Conservation (phyloP, 495 filamentous ascomycete species). For the Aspergillus panamensis region DNA sequence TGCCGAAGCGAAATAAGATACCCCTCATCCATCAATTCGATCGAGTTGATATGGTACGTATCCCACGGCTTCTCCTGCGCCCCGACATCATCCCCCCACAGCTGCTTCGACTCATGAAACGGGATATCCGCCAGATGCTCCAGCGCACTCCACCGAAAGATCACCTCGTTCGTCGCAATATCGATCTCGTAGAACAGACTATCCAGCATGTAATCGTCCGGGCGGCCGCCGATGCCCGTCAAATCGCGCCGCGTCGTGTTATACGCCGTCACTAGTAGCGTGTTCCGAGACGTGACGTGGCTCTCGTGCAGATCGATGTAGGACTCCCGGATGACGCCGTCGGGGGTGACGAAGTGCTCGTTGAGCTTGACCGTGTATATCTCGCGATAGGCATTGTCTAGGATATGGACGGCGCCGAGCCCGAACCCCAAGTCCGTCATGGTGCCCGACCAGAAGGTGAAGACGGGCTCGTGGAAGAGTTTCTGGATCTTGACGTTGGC, state of each 20-base stretch:
- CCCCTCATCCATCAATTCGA: conserved; percentile 34
- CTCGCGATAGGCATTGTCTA: conserved; percentile 39
- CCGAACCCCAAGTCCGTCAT: conserved; percentile 34
- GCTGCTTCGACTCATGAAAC: conserved; percentile 21
- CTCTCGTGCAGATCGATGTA: conserved; percentile 49
- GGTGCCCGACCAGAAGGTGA: conserved; percentile 39
- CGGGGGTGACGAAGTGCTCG: conserved; percentile 29
- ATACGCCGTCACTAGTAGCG: conserved; percentile 53
- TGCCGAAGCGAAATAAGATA: conserved; percentile 38
- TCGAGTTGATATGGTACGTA: conserved; percentile 43
- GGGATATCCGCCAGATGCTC: conserved; percentile 28
- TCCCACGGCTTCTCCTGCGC: conserved; percentile 34
- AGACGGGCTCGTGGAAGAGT: conserved; percentile 30
- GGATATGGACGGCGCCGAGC: conserved; percentile 35
- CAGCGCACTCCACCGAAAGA: conserved; percentile 34
- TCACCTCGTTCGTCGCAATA: conserved; percentile 35
- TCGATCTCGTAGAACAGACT: conserved; percentile 46
- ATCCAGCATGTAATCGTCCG: conserved; percentile 46
- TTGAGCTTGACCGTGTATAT: conserved; percentile 35
- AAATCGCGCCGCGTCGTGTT: conserved; percentile 49
- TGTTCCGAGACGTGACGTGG: conserved; percentile 44
- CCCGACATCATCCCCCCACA: conserved; percentile 22
- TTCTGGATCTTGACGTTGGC: conserved; percentile 37
- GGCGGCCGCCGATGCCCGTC: conserved; percentile 38
- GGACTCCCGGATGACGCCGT: conserved; percentile 26